Evolutionary conservation across 495 filamentous ascomycete species (phyloP).

Genomic region (Hypoxylon subgilvum): DNA sequence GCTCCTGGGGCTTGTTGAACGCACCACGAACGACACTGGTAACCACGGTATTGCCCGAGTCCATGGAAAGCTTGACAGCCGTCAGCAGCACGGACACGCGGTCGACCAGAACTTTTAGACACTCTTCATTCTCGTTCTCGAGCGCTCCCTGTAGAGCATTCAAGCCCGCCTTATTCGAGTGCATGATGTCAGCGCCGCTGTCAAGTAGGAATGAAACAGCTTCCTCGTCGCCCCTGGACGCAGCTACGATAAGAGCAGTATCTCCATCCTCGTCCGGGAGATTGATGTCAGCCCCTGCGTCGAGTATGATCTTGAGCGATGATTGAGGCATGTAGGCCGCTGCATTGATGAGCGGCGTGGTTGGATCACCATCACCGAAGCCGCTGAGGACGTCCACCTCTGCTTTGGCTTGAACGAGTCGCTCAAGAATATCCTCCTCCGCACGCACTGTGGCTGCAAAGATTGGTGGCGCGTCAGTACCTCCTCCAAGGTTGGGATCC

Average conservation of each 20-base stretch:
- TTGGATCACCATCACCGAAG: constrained; percentile 7
- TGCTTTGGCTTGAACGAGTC: constrained; percentile 37
- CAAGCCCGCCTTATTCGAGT: constrained; percentile 19
- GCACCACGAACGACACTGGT: constrained; percentile 32
- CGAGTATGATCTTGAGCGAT: constrained; percentile 37
- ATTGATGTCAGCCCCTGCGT: constrained; percentile 43
- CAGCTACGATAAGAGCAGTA: constrained; percentile 41
- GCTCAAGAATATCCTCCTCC: constrained; percentile 39
- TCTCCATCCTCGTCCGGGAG: constrained; percentile 42
- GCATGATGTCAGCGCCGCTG: constrained; percentile 42
- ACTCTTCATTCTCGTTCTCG: constrained; percentile 14
- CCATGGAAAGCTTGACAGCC: constrained; percentile 34
- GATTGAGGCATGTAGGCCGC: constrained; percentile 37
- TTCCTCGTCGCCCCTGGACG: constrained; percentile 34
- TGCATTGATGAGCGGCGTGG: constrained; percentile 37
- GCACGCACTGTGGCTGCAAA: constrained; percentile 35
- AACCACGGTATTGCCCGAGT: constrained; percentile 34
- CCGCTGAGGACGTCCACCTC: constrained; percentile 35
- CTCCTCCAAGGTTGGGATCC: constrained; percentile 39
- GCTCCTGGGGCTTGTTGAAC: constrained; percentile 33
- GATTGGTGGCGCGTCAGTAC: constrained; percentile 38
- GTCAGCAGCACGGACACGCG: constrained; percentile 29
- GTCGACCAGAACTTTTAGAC: constrained; percentile 29
- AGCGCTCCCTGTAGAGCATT: constrained; percentile 39
- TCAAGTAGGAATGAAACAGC: constrained; percentile 38